These are phyloP conservation scores for Sodiomyces alkalinus DNA, from an alignment of 2,329 filamentous ascomycete genomes.

Conservation along the genomic window DNA sequence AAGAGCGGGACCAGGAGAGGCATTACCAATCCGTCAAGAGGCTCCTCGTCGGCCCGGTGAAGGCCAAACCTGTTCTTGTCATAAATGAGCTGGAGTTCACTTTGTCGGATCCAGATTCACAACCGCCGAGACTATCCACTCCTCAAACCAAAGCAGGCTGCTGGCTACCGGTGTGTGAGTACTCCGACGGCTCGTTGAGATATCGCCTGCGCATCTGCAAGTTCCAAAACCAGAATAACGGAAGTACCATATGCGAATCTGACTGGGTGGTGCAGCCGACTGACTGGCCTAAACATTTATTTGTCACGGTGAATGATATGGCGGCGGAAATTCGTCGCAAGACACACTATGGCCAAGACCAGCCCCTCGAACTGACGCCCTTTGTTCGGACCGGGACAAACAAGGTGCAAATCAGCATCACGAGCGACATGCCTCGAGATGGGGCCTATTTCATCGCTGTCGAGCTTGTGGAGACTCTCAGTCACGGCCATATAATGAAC, in stretches of 20 bases:
- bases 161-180: conserved; percentile 21
- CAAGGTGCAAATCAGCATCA: conserved; percentile 35
- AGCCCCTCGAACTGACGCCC: conserved; percentile 60
- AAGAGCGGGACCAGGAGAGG: conserved; percentile 13
- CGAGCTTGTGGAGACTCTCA: conserved; percentile 48
- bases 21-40: conserved; percentile 43
- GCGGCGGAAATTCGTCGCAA: conserved; percentile 48
- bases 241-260: conserved; percentile 20
- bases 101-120: conserved; percentile 20
- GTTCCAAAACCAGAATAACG: conserved; percentile 6
- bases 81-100: conserved; percentile 31
- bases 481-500: conserved; percentile 26
- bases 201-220: conserved; percentile 56
- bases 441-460: conserved; percentile 48
- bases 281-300: conserved; percentile 56
- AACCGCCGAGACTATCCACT: conserved; percentile 15
- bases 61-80: conserved; percentile 16
- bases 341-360: conserved; percentile 57
- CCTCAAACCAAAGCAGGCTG: conserved; percentile 13
- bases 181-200: conserved; percentile 37
- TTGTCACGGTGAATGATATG: conserved; percentile 49
- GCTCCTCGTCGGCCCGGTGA: conserved; percentile 32
- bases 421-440: conserved; percentile 6
- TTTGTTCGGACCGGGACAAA: conserved; percentile 45
- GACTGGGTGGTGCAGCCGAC: conserved; percentile 51